Evolutionary conservation across 2,329 filamentous ascomycete species (phyloP).

Genomic region (Diaporthe citriasiana): DNA sequence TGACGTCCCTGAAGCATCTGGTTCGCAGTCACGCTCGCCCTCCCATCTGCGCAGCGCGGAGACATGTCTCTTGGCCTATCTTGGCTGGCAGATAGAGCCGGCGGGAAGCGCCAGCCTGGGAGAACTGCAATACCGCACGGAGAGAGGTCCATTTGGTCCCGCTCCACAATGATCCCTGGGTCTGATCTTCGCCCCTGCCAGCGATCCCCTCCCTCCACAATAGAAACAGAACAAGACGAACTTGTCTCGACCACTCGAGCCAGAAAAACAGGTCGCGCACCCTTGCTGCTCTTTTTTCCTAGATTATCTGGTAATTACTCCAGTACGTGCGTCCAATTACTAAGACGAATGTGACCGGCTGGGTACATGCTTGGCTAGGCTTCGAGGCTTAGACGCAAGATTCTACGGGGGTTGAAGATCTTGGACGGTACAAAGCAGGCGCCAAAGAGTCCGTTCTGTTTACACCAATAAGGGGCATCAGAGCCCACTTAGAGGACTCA

Average conservation of each 20-base stretch:
- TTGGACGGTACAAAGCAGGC: neutral
- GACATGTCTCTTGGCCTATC: conserved; percentile 23
- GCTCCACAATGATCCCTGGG: conserved; percentile 12
- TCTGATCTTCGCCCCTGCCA: neutral
- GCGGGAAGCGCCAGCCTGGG: neutral
- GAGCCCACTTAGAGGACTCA: neutral
- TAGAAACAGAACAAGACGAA: neutral
- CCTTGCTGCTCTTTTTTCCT: neutral
- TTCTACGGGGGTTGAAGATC: neutral
- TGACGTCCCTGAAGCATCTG: neutral
- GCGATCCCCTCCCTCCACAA: neutral
- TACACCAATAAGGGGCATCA: neutral
- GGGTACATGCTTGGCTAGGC: neutral
- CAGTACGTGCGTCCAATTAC: neutral
- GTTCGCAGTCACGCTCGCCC: neutral
- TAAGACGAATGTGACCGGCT: neutral
- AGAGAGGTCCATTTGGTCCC: neutral
- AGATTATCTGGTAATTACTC: neutral
- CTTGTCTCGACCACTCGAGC: neutral
- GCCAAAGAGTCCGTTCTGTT: neutral
- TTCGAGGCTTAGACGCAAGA: neutral
- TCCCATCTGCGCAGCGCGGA: neutral
- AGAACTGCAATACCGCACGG: neutral
- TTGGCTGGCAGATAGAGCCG: conserved; percentile 28
- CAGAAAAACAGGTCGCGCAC: neutral